Conservation (phyloP, 495 filamentous ascomycete species). For the Articulospora tetracladia region DNA sequence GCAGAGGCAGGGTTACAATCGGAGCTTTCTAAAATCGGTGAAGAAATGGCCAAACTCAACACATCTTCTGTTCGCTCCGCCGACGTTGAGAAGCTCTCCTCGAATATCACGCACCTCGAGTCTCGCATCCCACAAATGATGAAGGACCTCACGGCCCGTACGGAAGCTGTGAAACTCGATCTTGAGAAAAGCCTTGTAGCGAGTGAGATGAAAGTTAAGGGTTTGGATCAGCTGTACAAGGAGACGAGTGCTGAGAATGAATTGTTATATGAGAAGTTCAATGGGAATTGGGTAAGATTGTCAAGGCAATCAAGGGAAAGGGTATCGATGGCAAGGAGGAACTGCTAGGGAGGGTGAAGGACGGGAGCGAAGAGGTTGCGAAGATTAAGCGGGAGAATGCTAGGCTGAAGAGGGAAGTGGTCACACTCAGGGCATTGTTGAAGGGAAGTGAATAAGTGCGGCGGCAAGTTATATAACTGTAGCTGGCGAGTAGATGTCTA, state of each 20-base stretch:
- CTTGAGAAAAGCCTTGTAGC: constrained; percentile 65
- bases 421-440: constrained; percentile 41
- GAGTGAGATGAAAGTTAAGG: constrained; percentile 72
- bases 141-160: constrained; percentile 54
- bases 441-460: constrained; percentile 29
- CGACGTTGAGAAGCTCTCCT: constrained; percentile 46
- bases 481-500: too few relatives aligned
- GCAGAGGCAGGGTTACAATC: constrained; percentile 64
- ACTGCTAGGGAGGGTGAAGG: constrained; percentile 61
- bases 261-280: constrained; percentile 89
- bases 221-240: constrained; percentile 85
- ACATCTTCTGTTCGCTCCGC: constrained; percentile 18
- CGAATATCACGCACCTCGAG: constrained; percentile 61
- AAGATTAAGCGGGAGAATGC: constrained; percentile 78
- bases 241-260: constrained; percentile 91
- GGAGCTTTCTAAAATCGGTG: constrained; percentile 77
- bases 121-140: constrained; percentile 57
- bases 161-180: constrained; percentile 60
- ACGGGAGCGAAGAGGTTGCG: constrained; percentile 62
- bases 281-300: constrained; percentile 83
- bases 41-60: constrained; percentile 70
- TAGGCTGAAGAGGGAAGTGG: constrained; percentile 47
- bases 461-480: too few relatives aligned
- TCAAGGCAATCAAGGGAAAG: constrained; percentile 64
- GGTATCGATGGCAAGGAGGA: constrained; percentile 71